Percentiles rank a stretch among this genome's conserved stretches.
Evolutionary conservation across 139 green algal genomes (phyloP).

Genomic region (Tetraselmis striata): DNA sequence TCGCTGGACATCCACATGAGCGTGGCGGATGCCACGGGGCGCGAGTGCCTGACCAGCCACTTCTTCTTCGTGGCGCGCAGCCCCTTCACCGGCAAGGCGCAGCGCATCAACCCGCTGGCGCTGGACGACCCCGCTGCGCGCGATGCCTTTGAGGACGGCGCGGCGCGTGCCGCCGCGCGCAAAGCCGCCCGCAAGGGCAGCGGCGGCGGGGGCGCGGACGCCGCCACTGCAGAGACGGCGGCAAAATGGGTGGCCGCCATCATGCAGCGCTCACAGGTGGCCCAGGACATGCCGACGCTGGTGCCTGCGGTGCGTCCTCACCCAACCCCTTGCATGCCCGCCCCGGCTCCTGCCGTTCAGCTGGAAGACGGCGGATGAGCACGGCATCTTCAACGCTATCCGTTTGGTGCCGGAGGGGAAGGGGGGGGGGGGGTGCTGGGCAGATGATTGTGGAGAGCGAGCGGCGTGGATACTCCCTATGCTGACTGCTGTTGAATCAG

Average conservation of each 20-base stretch:
- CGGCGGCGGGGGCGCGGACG: not conserved
- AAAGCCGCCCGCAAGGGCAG: slow-evolving; percentile 25
- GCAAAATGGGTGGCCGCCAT: not conserved
- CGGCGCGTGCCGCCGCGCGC: slow-evolving; percentile 36
- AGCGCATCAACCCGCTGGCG: slow-evolving; percentile 46
- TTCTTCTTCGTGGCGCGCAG: slow-evolving; percentile 79
- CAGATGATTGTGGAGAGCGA: no score
- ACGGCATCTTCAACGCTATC: no score
- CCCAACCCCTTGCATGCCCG: no score
- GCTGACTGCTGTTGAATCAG: no score
- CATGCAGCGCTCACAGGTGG: not conserved
- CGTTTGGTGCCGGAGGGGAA: no score
- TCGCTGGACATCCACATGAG: slow-evolving; percentile 73
- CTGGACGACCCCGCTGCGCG: slow-evolving; percentile 30
- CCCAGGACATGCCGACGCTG: slow-evolving; percentile 46
- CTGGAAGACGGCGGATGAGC: no score
- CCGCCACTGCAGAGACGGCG: not conserved
- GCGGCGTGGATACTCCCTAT: no score
- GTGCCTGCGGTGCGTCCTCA: slow-evolving; percentile 28
- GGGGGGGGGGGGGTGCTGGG: no score
- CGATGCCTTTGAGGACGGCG: slow-evolving; percentile 34
- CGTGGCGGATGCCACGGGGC: slow-evolving; percentile 10
- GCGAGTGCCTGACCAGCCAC: slow-evolving; percentile 43
- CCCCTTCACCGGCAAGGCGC: slow-evolving; percentile 31
- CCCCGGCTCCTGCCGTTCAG: no score